Conservation (phyloP, 306 rosid genomes). For the Cucumis cinereus region DNA sequence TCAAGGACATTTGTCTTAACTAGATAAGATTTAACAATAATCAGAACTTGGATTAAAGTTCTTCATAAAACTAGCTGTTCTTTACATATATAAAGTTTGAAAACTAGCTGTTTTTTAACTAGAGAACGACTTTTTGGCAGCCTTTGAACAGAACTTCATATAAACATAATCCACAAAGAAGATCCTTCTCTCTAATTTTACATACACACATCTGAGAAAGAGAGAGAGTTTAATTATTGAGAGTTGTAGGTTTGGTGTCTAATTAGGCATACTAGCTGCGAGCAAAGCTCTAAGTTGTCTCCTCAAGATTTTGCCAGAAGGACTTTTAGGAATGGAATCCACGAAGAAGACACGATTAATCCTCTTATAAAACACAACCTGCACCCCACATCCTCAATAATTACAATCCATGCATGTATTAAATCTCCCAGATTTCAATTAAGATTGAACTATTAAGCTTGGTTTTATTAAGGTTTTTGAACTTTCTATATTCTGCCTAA, state of each 20-base stretch:
- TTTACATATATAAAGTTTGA: neutral
- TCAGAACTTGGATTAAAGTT: neutral
- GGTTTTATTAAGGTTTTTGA: neutral
- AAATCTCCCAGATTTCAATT: neutral
- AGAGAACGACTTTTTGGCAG: neutral
- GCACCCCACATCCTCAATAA: conserved; percentile 9
- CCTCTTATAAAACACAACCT: conserved; percentile 84
- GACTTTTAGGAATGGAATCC: conserved; percentile 59
- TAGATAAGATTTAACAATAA: neutral
- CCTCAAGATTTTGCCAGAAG: conserved; percentile 51
- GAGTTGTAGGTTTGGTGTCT: conserved; percentile 5
- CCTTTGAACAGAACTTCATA: neutral
- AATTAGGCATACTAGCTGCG: conserved; percentile 16
- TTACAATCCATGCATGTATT: neutral
- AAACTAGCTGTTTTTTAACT: neutral
- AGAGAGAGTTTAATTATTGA: neutral
- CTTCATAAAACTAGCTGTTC: neutral
- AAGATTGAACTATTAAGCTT: neutral
- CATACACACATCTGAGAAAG: neutral
- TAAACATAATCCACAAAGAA: neutral
- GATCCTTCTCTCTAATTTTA: neutral
- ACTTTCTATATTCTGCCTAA: neutral
- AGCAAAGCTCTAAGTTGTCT: conserved; percentile 47
- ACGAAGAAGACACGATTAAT: conserved; percentile 51
- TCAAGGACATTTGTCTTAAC: too few species aligned